A percentile compares a stretch with the other conserved stretches of the same genome.
Evolutionary conservation across 345 rosid species (phyloP).

Genomic region (Bretschneidera sinensis): DNA sequence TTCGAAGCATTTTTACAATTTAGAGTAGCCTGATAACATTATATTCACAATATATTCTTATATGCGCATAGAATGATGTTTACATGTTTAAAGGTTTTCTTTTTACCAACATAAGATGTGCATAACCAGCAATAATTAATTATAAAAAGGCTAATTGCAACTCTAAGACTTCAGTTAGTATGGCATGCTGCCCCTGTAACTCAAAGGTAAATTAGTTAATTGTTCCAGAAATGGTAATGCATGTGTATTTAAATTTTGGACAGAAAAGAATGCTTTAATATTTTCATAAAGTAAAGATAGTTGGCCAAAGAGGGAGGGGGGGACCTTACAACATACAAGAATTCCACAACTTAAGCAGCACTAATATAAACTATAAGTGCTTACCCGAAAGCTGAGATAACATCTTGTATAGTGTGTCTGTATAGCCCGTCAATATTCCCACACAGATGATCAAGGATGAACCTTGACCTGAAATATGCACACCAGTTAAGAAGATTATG

Average conservation of each 20-base stretch:
- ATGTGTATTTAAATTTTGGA: not conserved
- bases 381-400: slow-evolving; percentile 78
- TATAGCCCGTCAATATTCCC: slow-evolving; percentile 93
- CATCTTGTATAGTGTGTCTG: slow-evolving; percentile 89
- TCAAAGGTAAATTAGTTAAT: not conserved
- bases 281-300: too few relatives aligned
- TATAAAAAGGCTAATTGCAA: not conserved
- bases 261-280: not conserved
- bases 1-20: too few relatives aligned
- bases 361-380: slow-evolving; percentile 8
- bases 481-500: slow-evolving; percentile 8
- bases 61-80: too few relatives aligned
- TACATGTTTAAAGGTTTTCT: too few relatives aligned
- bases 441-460: slow-evolving; percentile 85
- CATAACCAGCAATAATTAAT: not conserved
- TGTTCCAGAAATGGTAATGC: not conserved
- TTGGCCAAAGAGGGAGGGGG: too few relatives aligned
- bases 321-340: too few relatives aligned
- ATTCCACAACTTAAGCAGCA: slow-evolving; percentile 4
- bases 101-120: too few relatives aligned
- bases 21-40: too few relatives aligned
- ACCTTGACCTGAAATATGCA: slow-evolving; percentile 73
- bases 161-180: not conserved
- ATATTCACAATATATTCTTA: too few relatives aligned
- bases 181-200: not conserved